Evolutionary conservation across 139 green algal species (phyloP), one percentile per base, ranked within the genome.

Genomic region (Desmodesmus armatus): DNA sequence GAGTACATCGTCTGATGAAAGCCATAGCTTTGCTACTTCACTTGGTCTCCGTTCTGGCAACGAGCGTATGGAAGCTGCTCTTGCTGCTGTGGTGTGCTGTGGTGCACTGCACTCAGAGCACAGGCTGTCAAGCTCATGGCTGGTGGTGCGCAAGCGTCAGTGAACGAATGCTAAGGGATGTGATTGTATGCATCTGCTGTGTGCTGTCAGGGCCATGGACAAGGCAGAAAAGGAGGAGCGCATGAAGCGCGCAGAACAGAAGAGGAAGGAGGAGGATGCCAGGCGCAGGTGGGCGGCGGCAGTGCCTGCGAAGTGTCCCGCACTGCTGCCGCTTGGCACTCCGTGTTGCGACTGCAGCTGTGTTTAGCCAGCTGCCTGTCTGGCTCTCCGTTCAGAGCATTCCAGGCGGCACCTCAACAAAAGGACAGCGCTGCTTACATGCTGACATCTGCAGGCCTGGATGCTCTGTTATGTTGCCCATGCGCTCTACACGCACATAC

Each of bases 221-320:
- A 86, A 80, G 29, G 51, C 76, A 65, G 83, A 94, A 80, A 62
- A 84, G 7, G 83, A 88, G 47, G 83, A 88, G 23, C 62, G 83
- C 43, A 70, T 65, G 83, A 73, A 63, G 41, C 83, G 83, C 17
- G 83, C 60, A 2, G 83, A 94, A 89, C 86, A 87, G 37, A 91
- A 87, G 87, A 82, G 83, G 41, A 76, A 87, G 39, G 92, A 91
- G 35, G 89, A 93, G 72, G 87, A 93, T 72, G 72, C 84, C 29
- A 81, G 70, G 49, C 75, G 80, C 27, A 73, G 60, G 76, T 72
- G 33, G 3, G 35, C 35, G 29, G 63, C 63, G 27, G 62, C 19
- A 6, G n/a, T n/a, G n/a, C n/a, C n/a, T n/a, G n/a, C n/a, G n/a
- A n/a, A n/a, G n/a, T n/a, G n/a, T n/a, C n/a, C n/a, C n/a, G n/a